A percentile compares a stretch with the other conserved stretches of the same genome.
Evolutionary conservation across 2,329 filamentous ascomycete species (phyloP).

Genomic region (Magnaporthales sp.): DNA sequence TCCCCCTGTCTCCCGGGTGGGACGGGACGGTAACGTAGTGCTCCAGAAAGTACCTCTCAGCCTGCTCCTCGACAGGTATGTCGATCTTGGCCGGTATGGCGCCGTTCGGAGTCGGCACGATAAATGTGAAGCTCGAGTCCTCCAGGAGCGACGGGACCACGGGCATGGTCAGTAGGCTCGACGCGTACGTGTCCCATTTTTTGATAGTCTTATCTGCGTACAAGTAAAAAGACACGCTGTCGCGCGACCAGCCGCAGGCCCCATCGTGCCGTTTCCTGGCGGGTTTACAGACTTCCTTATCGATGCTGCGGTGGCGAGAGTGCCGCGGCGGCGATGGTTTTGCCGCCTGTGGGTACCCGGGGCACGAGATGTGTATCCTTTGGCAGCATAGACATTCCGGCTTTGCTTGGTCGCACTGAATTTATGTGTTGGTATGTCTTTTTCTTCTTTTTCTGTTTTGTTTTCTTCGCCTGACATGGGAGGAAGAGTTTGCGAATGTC

Average conservation of each 20-base stretch:
- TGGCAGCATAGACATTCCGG: background rate
- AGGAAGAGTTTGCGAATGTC: background rate
- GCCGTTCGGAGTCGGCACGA: slow-evolving; percentile 1
- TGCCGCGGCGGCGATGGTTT: background rate
- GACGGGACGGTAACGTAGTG: background rate
- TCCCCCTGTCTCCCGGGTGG: background rate
- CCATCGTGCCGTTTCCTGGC: background rate
- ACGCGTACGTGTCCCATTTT: background rate
- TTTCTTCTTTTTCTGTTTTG: background rate
- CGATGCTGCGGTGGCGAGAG: background rate
- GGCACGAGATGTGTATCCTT: background rate
- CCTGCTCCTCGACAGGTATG: slow-evolving; percentile 3
- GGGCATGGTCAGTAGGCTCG: background rate
- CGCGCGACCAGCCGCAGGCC: background rate
- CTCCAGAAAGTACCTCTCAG: background rate
- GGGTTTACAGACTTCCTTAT: background rate
- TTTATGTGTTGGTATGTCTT: background rate
- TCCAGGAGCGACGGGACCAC: background rate
- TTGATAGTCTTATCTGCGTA: background rate
- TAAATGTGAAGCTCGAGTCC: background rate
- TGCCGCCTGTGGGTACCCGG: background rate
- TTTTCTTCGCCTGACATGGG: background rate
- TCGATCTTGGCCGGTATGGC: background rate
- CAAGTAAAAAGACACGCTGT: background rate
- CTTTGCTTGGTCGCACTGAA: background rate